Conservation (phyloP, 2,329 filamentous ascomycete genomes). For the Ophiostoma sp. region DNA sequence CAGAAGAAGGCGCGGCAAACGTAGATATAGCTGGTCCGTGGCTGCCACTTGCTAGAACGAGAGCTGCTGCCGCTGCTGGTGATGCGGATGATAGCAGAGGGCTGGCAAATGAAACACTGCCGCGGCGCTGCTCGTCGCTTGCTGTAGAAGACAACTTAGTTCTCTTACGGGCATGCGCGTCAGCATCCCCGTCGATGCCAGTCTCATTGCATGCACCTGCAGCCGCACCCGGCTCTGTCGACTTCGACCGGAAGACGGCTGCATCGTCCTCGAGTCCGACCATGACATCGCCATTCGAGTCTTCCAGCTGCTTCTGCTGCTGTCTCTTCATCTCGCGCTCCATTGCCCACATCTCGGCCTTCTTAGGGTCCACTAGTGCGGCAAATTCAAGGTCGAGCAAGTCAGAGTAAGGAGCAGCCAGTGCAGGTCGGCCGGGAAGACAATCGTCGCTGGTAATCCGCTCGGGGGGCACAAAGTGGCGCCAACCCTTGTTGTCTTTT, state of each 20-base stretch:
- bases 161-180: background rate
- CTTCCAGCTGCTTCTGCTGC: constrained; percentile 30
- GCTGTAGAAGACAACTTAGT: constrained; percentile 2
- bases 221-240: background rate
- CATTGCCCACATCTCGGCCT: background rate
- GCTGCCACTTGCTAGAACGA: background rate
- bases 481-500: constrained; percentile 46
- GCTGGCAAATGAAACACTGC: background rate
- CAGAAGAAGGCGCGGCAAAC: background rate
- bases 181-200: background rate
- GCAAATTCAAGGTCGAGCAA: constrained; percentile 42
- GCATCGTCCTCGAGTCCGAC: background rate
- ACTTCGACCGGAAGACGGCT: background rate
- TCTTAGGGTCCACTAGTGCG: constrained; percentile 22
- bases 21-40: background rate
- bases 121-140: background rate
- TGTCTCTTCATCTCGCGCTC: background rate
- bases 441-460: constrained; percentile 33
- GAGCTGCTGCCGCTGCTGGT: background rate
- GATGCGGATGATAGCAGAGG: background rate
- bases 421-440: constrained; percentile 40
- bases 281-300: constrained; percentile 8
- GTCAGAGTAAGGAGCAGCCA: constrained; percentile 45
- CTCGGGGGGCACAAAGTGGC: constrained; percentile 50
- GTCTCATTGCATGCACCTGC: background rate